These are phyloP conservation scores for Wickerhamiella sergipiensis DNA, from an alignment of 805 yeast genomes.

Conservation along the genomic window DNA sequence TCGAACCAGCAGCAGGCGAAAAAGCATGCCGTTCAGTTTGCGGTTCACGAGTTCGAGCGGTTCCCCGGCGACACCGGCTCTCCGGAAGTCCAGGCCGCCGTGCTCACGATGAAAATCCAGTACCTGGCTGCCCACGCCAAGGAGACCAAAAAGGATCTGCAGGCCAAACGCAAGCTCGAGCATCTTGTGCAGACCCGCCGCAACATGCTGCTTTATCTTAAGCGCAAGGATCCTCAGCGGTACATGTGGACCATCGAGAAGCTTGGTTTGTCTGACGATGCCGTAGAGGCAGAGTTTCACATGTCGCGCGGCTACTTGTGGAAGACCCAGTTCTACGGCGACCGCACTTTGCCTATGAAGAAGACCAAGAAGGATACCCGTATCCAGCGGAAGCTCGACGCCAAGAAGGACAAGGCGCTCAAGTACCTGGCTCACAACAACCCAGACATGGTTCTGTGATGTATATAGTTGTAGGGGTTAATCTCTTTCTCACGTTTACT, in stretches of 20 bases:
- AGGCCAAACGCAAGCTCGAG: slow-evolving; percentile 56
- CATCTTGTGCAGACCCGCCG: slow-evolving; percentile 85
- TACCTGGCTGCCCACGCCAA: slow-evolving; percentile 62
- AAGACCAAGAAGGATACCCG: slow-evolving; percentile 19
- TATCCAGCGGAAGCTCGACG: slow-evolving; percentile 13
- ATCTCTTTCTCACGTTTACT: no score
- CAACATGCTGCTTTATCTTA: slow-evolving; percentile 65
- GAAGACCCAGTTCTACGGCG: slow-evolving; percentile 26
- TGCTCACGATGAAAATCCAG: slow-evolving; percentile 68
- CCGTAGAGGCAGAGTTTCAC: slow-evolving; percentile 59
- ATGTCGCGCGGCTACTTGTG: slow-evolving; percentile 24
- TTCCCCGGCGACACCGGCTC: slow-evolving; percentile 88
- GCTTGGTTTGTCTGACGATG: slow-evolving; percentile 73
- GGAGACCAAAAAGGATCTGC: slow-evolving; percentile 57
- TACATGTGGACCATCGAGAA: slow-evolving; percentile 80
- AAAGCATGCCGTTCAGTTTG: slow-evolving; percentile 46
- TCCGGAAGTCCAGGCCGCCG: slow-evolving; percentile 91
- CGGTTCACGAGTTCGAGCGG: slow-evolving; percentile 68
- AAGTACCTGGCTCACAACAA: slow-evolving; percentile 18
- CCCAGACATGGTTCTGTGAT: slow-evolving; percentile 14
- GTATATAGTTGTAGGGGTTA: no score
- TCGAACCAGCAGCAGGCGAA: slow-evolving; percentile 44
- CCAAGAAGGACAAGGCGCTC: slow-evolving; percentile 17
- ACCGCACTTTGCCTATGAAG: slow-evolving; percentile 24
- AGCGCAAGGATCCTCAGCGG: slow-evolving; percentile 62